Evolutionary conservation across 1,284 basidiomycete species (phyloP).

Genomic region (Pulveroboletus sp.): DNA sequence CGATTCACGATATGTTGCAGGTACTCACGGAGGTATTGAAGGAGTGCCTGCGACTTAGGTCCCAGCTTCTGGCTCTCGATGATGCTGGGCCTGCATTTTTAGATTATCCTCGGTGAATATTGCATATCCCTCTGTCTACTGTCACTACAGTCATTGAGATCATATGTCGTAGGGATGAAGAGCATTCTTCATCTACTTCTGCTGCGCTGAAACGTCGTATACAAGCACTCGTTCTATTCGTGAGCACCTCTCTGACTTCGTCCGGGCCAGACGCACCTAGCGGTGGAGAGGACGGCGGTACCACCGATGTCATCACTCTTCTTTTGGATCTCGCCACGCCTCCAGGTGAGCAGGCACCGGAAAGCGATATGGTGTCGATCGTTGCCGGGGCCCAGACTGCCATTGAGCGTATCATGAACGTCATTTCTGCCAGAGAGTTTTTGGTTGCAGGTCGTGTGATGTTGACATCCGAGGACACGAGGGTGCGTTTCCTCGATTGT

Average conservation of each 20-base stretch:
- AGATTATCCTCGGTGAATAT: conserved; percentile 53
- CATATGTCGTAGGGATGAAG: conserved; percentile 51
- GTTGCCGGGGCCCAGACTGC: conserved; percentile 49
- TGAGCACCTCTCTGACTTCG: conserved; percentile 44
- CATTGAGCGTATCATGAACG: conserved; percentile 51
- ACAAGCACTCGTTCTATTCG: conserved; percentile 63
- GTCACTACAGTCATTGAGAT: conserved; percentile 3
- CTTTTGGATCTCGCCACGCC: conserved; percentile 32
- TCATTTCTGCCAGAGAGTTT: conserved; percentile 71
- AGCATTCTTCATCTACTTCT: conserved; percentile 47
- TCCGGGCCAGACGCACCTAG: conserved; percentile 39
- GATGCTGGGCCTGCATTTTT: conserved; percentile 52
- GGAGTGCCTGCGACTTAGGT: conserved; percentile 66
- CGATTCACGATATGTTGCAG: conserved; percentile 40
- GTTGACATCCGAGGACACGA: conserved; percentile 50
- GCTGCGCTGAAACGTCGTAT: conserved; percentile 58
- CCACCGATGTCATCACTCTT: conserved; percentile 33
- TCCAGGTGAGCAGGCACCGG: conserved; percentile 9
- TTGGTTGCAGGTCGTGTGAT: conserved; percentile 53
- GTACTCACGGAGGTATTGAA: conserved; percentile 65
- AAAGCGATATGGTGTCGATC: conserved; percentile 43
- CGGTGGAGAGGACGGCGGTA: conserved; percentile 36
- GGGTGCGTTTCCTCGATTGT: conserved; percentile 37
- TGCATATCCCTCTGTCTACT: background rate
- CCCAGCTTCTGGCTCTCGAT: conserved; percentile 45